phyloP scores from a whole-genome alignment of 2,329 filamentous ascomycete species.

The Sphaerulina populicola region DNA sequence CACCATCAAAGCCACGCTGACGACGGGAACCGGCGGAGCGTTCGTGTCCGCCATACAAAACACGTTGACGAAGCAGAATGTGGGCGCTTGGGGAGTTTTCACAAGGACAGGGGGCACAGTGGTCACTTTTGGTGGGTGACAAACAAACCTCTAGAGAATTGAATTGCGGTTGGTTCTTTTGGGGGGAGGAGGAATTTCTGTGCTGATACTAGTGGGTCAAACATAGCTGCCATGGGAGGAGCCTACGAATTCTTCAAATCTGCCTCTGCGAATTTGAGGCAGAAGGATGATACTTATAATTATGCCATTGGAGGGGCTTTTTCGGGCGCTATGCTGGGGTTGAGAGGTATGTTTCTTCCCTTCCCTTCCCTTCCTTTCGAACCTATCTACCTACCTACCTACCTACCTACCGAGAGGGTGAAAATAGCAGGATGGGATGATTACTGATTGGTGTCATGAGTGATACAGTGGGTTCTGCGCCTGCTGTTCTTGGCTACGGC shows the following conservation, averaged over 20 bases:
- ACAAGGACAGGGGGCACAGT: slow-evolving; percentile 69
- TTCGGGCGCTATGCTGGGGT: slow-evolving; percentile 62
- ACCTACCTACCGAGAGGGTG: too few relatives aligned
- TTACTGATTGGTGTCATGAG: slow-evolving; percentile 14
- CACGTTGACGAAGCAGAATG: slow-evolving; percentile 71
- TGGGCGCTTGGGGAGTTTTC: slow-evolving; percentile 72
- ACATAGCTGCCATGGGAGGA: slow-evolving; percentile 60
- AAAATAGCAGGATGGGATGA: neutral
- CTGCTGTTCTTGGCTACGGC: slow-evolving; percentile 62
- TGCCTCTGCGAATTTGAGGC: slow-evolving; percentile 73
- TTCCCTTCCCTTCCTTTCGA: too few relatives aligned
- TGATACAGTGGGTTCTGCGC: slow-evolving; percentile 49
- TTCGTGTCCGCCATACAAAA: slow-evolving; percentile 75
- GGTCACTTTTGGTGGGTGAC: slow-evolving; percentile 51
- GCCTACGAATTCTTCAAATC: slow-evolving; percentile 69
- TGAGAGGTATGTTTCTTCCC: slow-evolving; percentile 54
- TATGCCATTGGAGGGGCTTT: slow-evolving; percentile 67
- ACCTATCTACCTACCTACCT: too few relatives aligned
- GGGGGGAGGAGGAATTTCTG: neutral
- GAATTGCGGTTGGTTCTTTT: neutral
- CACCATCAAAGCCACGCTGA: slow-evolving; percentile 54
- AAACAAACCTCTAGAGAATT: neutral
- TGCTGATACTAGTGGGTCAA: slow-evolving; percentile 4
- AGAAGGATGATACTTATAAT: slow-evolving; percentile 74
- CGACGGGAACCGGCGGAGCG: slow-evolving; percentile 61